Conservation (phyloP, 352 stramenopile species). For the Pythium aquatile region DNA sequence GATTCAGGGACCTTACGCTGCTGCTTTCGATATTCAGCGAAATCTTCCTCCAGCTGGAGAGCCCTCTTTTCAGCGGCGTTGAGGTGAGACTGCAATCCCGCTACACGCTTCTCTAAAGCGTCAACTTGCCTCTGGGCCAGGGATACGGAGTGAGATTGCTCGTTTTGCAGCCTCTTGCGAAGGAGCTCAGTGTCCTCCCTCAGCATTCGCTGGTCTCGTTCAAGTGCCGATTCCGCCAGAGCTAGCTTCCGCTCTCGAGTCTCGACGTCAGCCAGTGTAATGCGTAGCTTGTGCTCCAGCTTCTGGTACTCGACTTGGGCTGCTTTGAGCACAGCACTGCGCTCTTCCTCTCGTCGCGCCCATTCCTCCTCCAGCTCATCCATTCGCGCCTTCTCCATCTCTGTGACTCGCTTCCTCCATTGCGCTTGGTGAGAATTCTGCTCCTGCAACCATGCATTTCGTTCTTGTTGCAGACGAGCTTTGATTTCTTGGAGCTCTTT, state of each 20-base stretch:
- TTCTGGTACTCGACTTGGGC: slow-evolving; percentile 69
- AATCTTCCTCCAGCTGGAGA: slow-evolving; percentile 64
- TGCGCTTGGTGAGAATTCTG: slow-evolving; percentile 47
- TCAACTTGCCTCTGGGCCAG: slow-evolving; percentile 61
- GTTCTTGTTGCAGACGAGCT: slow-evolving; percentile 35
- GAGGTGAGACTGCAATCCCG: slow-evolving; percentile 43
- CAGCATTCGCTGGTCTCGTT: slow-evolving; percentile 55
- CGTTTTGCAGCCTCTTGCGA: slow-evolving; percentile 55
- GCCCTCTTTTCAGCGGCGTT: slow-evolving; percentile 42
- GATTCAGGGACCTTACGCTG: slow-evolving; percentile 74
- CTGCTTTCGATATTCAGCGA: slow-evolving; percentile 65
- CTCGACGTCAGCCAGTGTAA: slow-evolving; percentile 57
- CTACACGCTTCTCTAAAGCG: slow-evolving; percentile 43
- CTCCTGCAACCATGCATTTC: slow-evolving; percentile 43
- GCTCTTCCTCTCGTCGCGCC: slow-evolving; percentile 73
- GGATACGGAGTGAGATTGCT: slow-evolving; percentile 51
- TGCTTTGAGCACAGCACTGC: slow-evolving; percentile 44
- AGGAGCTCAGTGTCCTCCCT: slow-evolving; percentile 58
- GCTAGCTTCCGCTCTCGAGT: slow-evolving; percentile 55
- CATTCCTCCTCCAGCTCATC: slow-evolving; percentile 77
- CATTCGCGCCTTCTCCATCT: slow-evolving; percentile 65
- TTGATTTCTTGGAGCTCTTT: slow-evolving; percentile 33
- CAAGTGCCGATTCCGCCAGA: slow-evolving; percentile 45
- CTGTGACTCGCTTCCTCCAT: slow-evolving; percentile 54
- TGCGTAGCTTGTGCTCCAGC: slow-evolving; percentile 58